Conservation (phyloP, 1,139 yeast species). For the Torulaspora pretoriensis region DNA sequence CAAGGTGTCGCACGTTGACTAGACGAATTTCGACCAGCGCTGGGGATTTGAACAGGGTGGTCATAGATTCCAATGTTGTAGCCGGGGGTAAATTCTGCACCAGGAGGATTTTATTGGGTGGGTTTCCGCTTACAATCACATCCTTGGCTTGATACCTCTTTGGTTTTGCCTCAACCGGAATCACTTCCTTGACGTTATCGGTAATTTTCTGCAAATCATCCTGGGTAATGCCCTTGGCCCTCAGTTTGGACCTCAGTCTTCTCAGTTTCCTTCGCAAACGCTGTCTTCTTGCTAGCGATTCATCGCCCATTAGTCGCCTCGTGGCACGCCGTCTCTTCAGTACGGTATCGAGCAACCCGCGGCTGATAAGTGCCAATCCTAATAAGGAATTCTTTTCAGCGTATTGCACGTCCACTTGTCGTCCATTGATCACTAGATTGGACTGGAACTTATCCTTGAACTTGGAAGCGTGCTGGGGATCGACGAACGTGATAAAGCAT, state of each 20-base stretch:
- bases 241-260: conserved; percentile 25
- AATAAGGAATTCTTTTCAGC: conserved; percentile 40
- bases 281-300: conserved; percentile 19
- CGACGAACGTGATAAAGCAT: conserved; percentile 70
- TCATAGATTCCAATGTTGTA: conserved; percentile 41
- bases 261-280: conserved; percentile 26
- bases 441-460: conserved; percentile 50
- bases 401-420: conserved; percentile 45
- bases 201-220: conserved; percentile 15
- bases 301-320: conserved; percentile 17
- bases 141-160: conserved; percentile 15
- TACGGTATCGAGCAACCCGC: conserved; percentile 20
- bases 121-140: conserved; percentile 31
- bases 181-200: conserved; percentile 8
- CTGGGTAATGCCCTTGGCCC: conserved; percentile 21
- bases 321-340: conserved; percentile 17
- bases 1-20: conserved; percentile 64
- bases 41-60: conserved; percentile 51
- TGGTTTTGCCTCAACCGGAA: background rate
- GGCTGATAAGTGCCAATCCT: conserved; percentile 19
- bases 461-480: conserved; percentile 42
- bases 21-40: conserved; percentile 51
- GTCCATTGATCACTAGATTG: conserved; percentile 46
- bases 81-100: conserved; percentile 58
- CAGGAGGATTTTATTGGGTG: conserved; percentile 69